phyloP scores from a whole-genome alignment of 495 filamentous ascomycete species.

The Trichoderma virens region DNA sequence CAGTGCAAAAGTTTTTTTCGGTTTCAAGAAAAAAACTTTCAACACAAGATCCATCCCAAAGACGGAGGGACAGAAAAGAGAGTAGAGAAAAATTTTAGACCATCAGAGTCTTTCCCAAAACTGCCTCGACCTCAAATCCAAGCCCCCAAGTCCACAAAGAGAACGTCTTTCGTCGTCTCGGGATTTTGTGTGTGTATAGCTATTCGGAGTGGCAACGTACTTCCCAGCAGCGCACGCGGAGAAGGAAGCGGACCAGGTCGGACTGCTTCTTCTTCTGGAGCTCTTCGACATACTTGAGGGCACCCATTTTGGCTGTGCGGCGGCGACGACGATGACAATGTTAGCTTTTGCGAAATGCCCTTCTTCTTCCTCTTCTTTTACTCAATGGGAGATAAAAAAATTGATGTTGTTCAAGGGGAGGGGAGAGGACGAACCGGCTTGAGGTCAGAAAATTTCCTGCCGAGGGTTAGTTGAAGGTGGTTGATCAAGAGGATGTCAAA shows the following conservation, averaged over 20 bases:
- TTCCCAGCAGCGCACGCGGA: slow-evolving; percentile 99
- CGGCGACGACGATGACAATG: slow-evolving; percentile 11
- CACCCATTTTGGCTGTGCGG: slow-evolving; percentile 61
- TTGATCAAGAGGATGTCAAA: slow-evolving; percentile 1
- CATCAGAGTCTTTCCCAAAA: not conserved
- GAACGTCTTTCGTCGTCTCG: slow-evolving; percentile 4
- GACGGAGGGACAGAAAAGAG: not conserved
- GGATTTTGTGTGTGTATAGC: slow-evolving; percentile 4
- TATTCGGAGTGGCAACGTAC: slow-evolving; percentile 61
- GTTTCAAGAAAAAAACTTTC: not conserved
- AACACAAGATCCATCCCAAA: not conserved
- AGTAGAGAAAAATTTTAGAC: not conserved
- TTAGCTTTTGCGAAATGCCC: slow-evolving; percentile 18
- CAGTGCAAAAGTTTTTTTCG: not conserved
- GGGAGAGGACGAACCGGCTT: slow-evolving; percentile 25
- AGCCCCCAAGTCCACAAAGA: slow-evolving; percentile 23
- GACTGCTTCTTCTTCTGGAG: slow-evolving; percentile 99
- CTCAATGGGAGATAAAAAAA: not conserved
- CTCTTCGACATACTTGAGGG: slow-evolving; percentile 99
- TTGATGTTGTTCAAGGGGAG: not conserved
- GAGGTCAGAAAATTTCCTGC: slow-evolving; percentile 19
- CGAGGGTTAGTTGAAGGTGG: slow-evolving; percentile 11
- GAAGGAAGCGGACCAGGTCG: slow-evolving; percentile 97
- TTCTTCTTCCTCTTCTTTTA: not conserved
- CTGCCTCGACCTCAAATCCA: not conserved